Conservation (phyloP, 1,139 yeast genomes). For the Schwanniomyces etchellsii region DNA sequence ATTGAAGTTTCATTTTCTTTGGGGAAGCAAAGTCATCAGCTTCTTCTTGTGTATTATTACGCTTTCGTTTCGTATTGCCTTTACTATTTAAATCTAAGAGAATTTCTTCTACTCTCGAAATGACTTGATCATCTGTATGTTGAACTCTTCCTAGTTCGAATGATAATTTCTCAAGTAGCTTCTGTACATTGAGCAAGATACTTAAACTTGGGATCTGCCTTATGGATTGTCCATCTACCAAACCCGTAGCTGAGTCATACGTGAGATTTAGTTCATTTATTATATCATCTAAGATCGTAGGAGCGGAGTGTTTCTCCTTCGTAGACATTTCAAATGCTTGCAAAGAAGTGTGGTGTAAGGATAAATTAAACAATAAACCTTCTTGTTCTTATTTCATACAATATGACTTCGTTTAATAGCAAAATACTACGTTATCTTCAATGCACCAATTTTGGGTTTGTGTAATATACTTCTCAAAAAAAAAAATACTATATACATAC, state of each 20-base stretch:
- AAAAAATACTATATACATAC: too few species aligned
- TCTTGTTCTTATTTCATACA: neutral
- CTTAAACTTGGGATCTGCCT: slow-evolving; percentile 42
- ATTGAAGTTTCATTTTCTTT: slow-evolving; percentile 6
- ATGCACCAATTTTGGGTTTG: too few species aligned
- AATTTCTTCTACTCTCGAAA: slow-evolving; percentile 17
- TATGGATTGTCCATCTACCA: slow-evolving; percentile 53
- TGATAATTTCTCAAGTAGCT: slow-evolving; percentile 42
- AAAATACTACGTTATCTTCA: neutral
- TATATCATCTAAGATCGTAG: slow-evolving; percentile 46
- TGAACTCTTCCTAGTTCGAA: slow-evolving; percentile 45
- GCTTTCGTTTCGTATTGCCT: slow-evolving; percentile 2
- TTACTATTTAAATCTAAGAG: slow-evolving; percentile 5
- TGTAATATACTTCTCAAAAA: too few species aligned
- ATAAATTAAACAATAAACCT: too few species aligned
- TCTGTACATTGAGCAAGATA: slow-evolving; percentile 41
- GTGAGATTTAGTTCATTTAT: slow-evolving; percentile 47
- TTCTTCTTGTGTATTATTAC: slow-evolving; percentile 5
- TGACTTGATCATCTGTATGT: slow-evolving; percentile 34
- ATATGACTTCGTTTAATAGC: neutral
- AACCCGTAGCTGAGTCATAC: slow-evolving; percentile 55
- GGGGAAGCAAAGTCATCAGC: slow-evolving; percentile 4
- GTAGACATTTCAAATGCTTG: slow-evolving; percentile 10
- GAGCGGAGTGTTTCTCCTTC: slow-evolving; percentile 23
- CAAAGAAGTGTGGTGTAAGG: too few species aligned